Evolutionary conservation across 345 rosid genomes (phyloP).

Genomic region (Populus simonii): DNA sequence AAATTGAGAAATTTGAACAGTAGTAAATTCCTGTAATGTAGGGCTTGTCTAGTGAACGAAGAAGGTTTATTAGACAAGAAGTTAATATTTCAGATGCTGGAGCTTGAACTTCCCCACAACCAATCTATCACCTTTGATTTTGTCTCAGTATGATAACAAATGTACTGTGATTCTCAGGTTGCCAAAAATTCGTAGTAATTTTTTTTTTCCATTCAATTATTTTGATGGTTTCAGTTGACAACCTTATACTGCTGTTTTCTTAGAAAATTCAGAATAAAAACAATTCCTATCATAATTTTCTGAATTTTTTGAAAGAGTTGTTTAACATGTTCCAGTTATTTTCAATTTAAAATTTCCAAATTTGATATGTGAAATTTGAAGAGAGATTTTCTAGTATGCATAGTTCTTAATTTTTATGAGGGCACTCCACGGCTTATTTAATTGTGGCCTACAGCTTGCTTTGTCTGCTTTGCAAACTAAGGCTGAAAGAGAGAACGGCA

Average conservation of each 20-base stretch:
- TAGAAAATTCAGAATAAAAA: not conserved
- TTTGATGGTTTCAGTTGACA: not conserved
- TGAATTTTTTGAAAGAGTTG: not conserved
- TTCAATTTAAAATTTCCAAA: not conserved
- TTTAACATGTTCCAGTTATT: not conserved
- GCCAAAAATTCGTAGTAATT: too few relatives aligned
- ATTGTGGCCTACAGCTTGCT: slow-evolving; percentile 40
- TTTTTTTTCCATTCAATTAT: not conserved
- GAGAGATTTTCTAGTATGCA: not conserved
- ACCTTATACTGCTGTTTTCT: not conserved
- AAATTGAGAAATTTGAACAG: too few relatives aligned
- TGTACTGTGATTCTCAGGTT: too few relatives aligned
- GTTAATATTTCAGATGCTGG: too few relatives aligned
- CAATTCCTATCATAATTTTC: not conserved
- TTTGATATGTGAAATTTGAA: not conserved
- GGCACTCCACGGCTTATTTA: not conserved
- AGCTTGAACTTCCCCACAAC: too few relatives aligned
- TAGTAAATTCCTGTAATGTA: too few relatives aligned
- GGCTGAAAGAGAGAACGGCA: slow-evolving; percentile 71
- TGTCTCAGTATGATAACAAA: too few relatives aligned
- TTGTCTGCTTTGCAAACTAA: slow-evolving; percentile 60
- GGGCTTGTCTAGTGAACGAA: too few relatives aligned
- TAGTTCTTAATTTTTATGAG: not conserved
- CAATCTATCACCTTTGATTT: too few relatives aligned
- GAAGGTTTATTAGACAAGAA: too few relatives aligned